A percentile compares a stretch with the other conserved stretches of the same genome.
Conservation (phyloP, 768 basidiomycete species). For the Tricholoma sp. region DNA sequence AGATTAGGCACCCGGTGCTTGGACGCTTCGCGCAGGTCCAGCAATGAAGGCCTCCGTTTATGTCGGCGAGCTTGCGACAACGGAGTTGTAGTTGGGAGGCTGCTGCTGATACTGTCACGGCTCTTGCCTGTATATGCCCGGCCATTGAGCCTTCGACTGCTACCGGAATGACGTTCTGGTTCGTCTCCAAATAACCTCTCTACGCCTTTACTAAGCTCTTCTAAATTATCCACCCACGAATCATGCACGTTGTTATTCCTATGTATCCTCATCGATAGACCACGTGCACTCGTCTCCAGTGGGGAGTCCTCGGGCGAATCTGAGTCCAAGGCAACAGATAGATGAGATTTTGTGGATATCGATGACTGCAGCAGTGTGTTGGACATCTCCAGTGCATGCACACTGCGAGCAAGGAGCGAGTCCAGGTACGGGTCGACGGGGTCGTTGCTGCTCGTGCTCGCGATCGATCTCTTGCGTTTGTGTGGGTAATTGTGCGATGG, state of each 20-base stretch:
- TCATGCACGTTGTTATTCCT: constrained; percentile 40
- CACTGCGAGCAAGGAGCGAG: constrained; percentile 74
- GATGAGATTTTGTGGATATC: constrained; percentile 61
- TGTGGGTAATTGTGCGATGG: constrained; percentile 17
- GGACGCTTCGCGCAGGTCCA: constrained; percentile 29
- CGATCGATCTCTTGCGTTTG: constrained; percentile 26
- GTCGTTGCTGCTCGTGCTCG: constrained; percentile 33
- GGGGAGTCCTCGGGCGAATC: constrained; percentile 43
- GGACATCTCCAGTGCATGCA: constrained; percentile 83
- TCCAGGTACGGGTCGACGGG: constrained; percentile 64
- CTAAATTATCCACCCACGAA: constrained; percentile 65
- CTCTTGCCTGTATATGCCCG: constrained; percentile 5
- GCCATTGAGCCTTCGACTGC: not conserved
- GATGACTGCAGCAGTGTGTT: constrained; percentile 74
- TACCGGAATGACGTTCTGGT: constrained; percentile 10
- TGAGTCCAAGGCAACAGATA: constrained; percentile 41
- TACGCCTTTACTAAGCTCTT: constrained; percentile 58
- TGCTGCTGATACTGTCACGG: constrained; percentile 30
- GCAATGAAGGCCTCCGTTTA: constrained; percentile 41
- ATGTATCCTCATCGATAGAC: constrained; percentile 47
- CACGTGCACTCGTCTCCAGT: constrained; percentile 44
- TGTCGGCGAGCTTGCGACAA: constrained; percentile 3
- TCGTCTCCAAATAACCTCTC: constrained; percentile 49
- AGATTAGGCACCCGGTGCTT: constrained; percentile 33
- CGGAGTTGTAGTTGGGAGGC: constrained; percentile 33